Evolutionary conservation across 2,329 filamentous ascomycete genomes (phyloP).

Genomic region (Massarina eburnea): DNA sequence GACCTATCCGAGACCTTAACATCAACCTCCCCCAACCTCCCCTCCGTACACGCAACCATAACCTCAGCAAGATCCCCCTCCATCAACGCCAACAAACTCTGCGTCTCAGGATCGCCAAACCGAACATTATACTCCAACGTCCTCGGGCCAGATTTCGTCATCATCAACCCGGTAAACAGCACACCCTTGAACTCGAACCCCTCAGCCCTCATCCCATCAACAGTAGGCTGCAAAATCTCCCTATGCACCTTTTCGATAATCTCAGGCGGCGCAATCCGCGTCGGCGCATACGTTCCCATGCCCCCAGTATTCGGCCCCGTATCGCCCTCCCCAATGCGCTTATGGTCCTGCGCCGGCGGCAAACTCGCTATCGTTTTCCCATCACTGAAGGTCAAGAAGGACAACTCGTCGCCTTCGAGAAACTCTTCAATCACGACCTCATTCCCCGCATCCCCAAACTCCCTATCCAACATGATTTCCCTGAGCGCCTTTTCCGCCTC

Average conservation of each 20-base stretch:
- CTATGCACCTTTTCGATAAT: conserved; percentile 77
- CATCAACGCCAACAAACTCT: conserved; percentile 80
- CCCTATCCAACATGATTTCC: conserved; percentile 85
- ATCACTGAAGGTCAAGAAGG: conserved; percentile 88
- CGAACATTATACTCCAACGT: conserved; percentile 92
- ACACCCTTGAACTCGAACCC: conserved; percentile 61
- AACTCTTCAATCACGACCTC: conserved; percentile 97
- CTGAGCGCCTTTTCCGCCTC: conserved; percentile 81
- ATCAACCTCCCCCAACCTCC: conserved; percentile 69
- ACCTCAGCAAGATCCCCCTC: conserved; percentile 85
- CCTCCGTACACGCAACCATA: conserved; percentile 80
- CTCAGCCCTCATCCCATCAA: conserved; percentile 84
- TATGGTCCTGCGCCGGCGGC: conserved; percentile 94
- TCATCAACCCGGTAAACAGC: conserved; percentile 91
- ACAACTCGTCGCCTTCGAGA: conserved; percentile 86
- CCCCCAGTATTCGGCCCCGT: conserved; percentile 91
- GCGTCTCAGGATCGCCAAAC: conserved; percentile 89
- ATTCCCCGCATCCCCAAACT: conserved; percentile 83
- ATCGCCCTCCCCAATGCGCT: conserved; percentile 89
- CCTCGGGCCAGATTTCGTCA: conserved; percentile 77
- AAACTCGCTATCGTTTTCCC: conserved; percentile 81
- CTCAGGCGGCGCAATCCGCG: conserved; percentile 52
- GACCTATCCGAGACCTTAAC: conserved; percentile 70
- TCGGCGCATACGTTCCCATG: conserved; percentile 96
- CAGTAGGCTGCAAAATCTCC: conserved; percentile 84